Base-by-base conservation (phyloP, 306 rosid genomes). In the Glycine soja region DNA sequence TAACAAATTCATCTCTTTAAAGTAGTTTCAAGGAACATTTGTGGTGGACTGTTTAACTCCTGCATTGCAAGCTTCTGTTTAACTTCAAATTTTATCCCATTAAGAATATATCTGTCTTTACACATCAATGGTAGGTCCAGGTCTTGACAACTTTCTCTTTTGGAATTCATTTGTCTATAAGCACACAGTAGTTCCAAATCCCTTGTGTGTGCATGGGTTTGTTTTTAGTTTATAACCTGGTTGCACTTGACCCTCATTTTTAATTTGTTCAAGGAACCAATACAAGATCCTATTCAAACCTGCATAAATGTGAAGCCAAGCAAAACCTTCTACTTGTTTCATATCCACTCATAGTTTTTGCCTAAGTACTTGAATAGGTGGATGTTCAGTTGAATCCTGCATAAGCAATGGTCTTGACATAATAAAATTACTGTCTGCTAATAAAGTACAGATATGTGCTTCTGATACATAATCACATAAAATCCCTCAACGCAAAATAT, bases 221-320 rank as follows among this genome's bases (percentile, higher is more conserved):
- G 74, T 65, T 76, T 57, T 16, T 15, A n/a, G 70, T 57, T 45
- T 15, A 66, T 56, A 54, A 64, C 68, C 74, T 81, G 61, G 69
- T 34, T 40, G 34, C 65, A 57, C n/a, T n/a, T n/a, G n/a, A n/a
- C 13, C 10, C 48, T 75, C 70, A 12, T 34, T 13, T 61, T 61
- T 61, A 75, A 56, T 58, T 51, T 68, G 85, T 34, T 51, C 73
- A 51, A 16, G 74, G 74, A 82, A 66, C 63, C 79, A 46, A 34
- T 54, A 45, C 70, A 54, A 30, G 43, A 70, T 54, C 64, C 34
- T 62, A 42, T 70, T 62, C 53, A 18, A 18, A 10, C 53, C 75
- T 64, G 32, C 74, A 52, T 71, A 53, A 42, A 19, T 56, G n/a
- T 73, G 50, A 77, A 52, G 57, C 42, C 53, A 52, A 63, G 30